These are phyloP conservation scores for Malassezia restricta DNA, from an alignment of 1,284 basidiomycete species.

Conservation along the genomic window DNA sequence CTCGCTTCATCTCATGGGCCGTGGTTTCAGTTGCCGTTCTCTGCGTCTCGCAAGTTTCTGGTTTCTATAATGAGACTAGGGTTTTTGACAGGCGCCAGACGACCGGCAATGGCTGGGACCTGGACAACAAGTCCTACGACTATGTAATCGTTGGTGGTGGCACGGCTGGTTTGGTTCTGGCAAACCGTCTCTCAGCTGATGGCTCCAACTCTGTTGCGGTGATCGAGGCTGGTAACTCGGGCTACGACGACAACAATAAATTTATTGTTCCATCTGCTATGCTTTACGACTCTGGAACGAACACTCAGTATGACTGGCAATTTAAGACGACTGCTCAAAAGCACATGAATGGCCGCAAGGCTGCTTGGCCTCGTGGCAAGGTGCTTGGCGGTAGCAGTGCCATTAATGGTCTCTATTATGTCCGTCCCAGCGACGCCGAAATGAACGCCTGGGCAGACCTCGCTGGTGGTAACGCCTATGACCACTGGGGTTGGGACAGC, in stretches of 20 bases:
- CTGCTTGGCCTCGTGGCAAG: conserved; percentile 46
- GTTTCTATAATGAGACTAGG: not conserved
- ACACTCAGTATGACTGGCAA: conserved; percentile 29
- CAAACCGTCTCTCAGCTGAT: conserved; percentile 65
- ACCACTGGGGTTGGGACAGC: conserved; percentile 23
- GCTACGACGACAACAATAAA: conserved; percentile 18
- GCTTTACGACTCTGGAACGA: conserved; percentile 22
- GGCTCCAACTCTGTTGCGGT: conserved; percentile 54
- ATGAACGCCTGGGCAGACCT: conserved; percentile 27
- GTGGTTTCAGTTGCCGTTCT: not conserved
- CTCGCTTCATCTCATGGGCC: not conserved
- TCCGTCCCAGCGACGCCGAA: conserved; percentile 36
- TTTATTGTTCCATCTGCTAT: conserved; percentile 19
- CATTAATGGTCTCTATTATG: conserved; percentile 48
- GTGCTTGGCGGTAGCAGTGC: conserved; percentile 49
- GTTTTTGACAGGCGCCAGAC: not conserved
- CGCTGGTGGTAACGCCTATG: conserved; percentile 20
- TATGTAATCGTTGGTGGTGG: conserved; percentile 89
- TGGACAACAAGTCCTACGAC: conserved; percentile 47
- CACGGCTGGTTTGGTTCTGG: conserved; percentile 77
- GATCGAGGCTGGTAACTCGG: conserved; percentile 52
- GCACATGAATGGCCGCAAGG: conserved; percentile 17
- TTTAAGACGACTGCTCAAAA: conserved; percentile 18
- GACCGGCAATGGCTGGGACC: conserved; percentile 13
- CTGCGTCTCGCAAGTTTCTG: not conserved